These are phyloP conservation scores for Dryas octopetala DNA, from an alignment of 306 rosid species.

Conservation along the genomic window DNA sequence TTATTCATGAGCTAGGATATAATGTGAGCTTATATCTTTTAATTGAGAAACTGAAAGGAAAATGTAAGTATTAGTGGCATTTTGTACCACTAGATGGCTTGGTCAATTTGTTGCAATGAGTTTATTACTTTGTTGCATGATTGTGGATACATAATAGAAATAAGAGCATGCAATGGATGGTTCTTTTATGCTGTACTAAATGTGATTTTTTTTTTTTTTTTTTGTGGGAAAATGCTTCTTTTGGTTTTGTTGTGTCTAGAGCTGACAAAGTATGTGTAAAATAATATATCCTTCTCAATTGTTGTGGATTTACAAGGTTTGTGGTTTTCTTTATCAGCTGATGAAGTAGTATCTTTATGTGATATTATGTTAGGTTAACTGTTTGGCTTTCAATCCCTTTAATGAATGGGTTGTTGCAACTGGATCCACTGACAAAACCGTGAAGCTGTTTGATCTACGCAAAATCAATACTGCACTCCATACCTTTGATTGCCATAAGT, in stretches of 20 bases:
- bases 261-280: not conserved
- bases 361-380: constrained; percentile 64
- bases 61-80: not conserved
- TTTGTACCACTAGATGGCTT: not conserved
- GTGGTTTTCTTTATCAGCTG: constrained; percentile 7
- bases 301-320: not conserved
- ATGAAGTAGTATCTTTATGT: constrained; percentile 1
- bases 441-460: constrained; percentile 89
- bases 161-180: not conserved
- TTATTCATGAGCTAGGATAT: not conserved
- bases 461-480: constrained; percentile 75
- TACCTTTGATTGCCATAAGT: constrained; percentile 94
- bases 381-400: constrained; percentile 96
- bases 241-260: not conserved
- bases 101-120: not conserved
- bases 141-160: not conserved
- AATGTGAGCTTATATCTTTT: not conserved
- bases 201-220: not conserved
- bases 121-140: not conserved
- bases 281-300: not conserved
- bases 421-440: constrained; percentile 97
- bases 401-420: constrained; percentile 99
- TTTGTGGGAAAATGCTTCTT: not conserved
- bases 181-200: not conserved
- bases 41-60: not conserved